phyloP scores from a whole-genome alignment of 352 stramenopile genomes.

The Globisporangium lucens region DNA sequence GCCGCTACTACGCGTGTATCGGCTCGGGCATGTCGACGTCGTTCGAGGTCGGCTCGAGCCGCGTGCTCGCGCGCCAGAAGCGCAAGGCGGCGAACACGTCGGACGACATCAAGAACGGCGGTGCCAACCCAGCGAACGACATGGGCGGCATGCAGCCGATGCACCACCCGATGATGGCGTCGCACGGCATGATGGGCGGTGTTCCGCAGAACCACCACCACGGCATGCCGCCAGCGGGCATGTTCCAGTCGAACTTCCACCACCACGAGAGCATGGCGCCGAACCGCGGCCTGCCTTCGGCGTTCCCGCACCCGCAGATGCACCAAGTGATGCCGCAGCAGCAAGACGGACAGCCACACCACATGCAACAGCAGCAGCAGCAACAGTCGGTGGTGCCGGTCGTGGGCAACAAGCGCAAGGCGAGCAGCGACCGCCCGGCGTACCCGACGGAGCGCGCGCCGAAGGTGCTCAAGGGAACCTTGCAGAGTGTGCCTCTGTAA shows the following conservation, averaged over 20 bases:
- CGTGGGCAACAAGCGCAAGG: slow-evolving; percentile 48
- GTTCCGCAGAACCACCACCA: slow-evolving; percentile 18
- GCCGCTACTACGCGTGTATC: slow-evolving; percentile 81
- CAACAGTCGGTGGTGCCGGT: slow-evolving; percentile 27
- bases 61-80: slow-evolving; percentile 81
- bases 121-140: slow-evolving; percentile 1
- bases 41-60: slow-evolving; percentile 83
- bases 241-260: slow-evolving; percentile 22
- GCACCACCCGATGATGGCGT: slow-evolving; percentile 30
- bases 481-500: slow-evolving; percentile 13
- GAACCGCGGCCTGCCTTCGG: slow-evolving; percentile 36
- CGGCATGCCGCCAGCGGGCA: slow-evolving; percentile 20
- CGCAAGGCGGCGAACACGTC: slow-evolving; percentile 64
- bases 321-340: slow-evolving; percentile 30
- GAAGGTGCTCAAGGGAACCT: slow-evolving; percentile 26
- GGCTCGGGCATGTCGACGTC: slow-evolving; percentile 84
- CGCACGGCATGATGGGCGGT: slow-evolving; percentile 16
- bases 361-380: slow-evolving; percentile 27
- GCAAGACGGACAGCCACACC: slow-evolving; percentile 43
- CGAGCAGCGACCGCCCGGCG: slow-evolving; percentile 21
- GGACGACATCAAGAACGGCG: slow-evolving; percentile 31
- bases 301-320: slow-evolving; percentile 57
- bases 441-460: slow-evolving; percentile 16
- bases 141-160: slow-evolving; percentile 23
- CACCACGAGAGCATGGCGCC: slow-evolving; percentile 17